A percentile compares a stretch with the other conserved stretches of the same genome.
Evolutionary conservation across 805 yeast genomes (phyloP).

Genomic region (Zygotorulaspora danielsina): DNA sequence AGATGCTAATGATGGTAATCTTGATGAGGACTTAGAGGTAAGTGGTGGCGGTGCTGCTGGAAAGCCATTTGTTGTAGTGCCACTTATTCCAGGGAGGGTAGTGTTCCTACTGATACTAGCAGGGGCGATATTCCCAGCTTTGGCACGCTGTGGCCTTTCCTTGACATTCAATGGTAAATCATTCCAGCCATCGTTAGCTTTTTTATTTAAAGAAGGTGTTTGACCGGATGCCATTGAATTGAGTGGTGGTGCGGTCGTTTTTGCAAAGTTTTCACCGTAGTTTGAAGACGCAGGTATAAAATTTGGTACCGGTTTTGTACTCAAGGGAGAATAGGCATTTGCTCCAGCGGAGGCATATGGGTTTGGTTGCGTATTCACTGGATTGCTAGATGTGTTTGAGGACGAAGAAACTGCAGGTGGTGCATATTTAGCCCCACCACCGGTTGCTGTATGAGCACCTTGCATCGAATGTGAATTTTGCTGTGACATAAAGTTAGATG

Average conservation of each 20-base stretch:
- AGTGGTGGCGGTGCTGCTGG: constrained; percentile 30
- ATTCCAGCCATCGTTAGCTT: constrained; percentile 39
- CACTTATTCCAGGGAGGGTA: constrained; percentile 10
- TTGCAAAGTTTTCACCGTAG: constrained; percentile 45
- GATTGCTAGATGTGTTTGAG: constrained; percentile 1
- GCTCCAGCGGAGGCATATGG: constrained; percentile 25
- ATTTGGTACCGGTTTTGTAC: constrained; percentile 27
- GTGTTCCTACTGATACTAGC: constrained; percentile 12
- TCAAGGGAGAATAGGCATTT: constrained; percentile 26
- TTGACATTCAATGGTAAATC: constrained; percentile 34
- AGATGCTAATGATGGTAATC: constrained; percentile 24
- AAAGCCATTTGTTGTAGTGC: constrained; percentile 11
- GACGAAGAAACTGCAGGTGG: constrained; percentile 7
- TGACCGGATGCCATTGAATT: constrained; percentile 36
- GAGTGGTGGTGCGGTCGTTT: constrained; percentile 39
- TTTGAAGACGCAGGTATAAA: constrained; percentile 21
- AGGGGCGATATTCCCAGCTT: constrained; percentile 39
- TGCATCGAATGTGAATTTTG: constrained; percentile 22
- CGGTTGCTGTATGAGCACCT: constrained; percentile 27
- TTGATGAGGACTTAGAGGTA: constrained; percentile 16
- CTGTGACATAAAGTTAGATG: neutral
- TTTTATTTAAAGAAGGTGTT: constrained; percentile 34
- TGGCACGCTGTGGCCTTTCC: constrained; percentile 34
- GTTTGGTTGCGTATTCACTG: constrained; percentile 25
- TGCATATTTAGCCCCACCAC: constrained; percentile 26